Conservation (phyloP, 352 stramenopile genomes). For the Phytophthora fragariae region DNA sequence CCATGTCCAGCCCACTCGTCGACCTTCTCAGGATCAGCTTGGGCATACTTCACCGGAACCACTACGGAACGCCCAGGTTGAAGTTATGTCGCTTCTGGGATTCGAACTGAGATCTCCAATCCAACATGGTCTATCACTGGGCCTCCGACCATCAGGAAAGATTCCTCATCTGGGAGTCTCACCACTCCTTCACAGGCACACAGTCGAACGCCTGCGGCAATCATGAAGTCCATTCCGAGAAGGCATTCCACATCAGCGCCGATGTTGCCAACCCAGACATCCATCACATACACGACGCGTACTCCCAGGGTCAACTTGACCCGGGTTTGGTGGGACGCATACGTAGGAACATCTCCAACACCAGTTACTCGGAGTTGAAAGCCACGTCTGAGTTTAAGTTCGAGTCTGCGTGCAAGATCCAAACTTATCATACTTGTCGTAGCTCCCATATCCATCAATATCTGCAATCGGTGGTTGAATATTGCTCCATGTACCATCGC, state of each 20-base stretch:
- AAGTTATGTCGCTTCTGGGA: neutral
- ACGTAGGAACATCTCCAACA: constrained; percentile 29
- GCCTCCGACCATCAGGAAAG: neutral
- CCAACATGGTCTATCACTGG: neutral
- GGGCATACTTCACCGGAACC: neutral
- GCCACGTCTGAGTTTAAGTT: constrained; percentile 16
- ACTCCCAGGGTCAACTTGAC: constrained; percentile 41
- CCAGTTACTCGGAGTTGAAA: constrained; percentile 4
- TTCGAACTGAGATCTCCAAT: neutral
- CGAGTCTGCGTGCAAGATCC: constrained; percentile 33
- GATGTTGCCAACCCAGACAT: too few species aligned
- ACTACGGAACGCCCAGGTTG: neutral
- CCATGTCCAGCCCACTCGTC: neutral
- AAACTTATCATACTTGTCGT: constrained; percentile 36
- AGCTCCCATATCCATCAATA: constrained; percentile 32
- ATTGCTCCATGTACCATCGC: neutral
- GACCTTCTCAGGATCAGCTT: neutral
- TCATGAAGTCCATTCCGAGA: too few species aligned
- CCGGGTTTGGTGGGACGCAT: constrained; percentile 1
- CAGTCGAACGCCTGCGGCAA: too few species aligned
- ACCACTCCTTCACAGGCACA: constrained; percentile 9
- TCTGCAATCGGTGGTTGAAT: constrained; percentile 3
- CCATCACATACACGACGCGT: too few species aligned
- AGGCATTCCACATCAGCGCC: too few species aligned
- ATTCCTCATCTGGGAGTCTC: constrained; percentile 13